Evolutionary conservation across 345 rosid species (phyloP), one percentile per base, ranked within the genome.

Genomic region (Populus ilicifolia): DNA sequence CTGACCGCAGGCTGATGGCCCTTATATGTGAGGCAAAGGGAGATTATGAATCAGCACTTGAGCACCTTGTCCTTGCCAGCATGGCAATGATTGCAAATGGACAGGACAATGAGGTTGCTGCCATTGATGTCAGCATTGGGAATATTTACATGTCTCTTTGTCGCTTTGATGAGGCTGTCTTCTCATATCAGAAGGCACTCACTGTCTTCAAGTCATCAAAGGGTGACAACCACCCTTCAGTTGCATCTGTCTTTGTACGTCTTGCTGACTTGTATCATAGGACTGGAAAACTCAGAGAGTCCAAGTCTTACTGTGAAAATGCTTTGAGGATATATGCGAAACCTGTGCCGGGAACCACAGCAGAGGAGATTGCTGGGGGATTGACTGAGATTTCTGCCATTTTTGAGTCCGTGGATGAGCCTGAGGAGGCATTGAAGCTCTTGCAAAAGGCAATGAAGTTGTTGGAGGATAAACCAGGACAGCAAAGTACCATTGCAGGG

Each of bases 1-100:
- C 97, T 82, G 99, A 96, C 84, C 88, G 98, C 18, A 83, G 99
- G 75, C 75, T 96, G 75, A 96, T 92, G 97, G 99, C 98, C 69
- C 94, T 96, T 11, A 69, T 96, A 59, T 92, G 86, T 0, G 99
- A 96, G 89, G 99, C 99, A 18, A 92, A 92, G 82, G 98, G 98
- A 80, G 98, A 96, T 75, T 94, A 89, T 38, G 99, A 94, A 79
- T 79, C 89, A 11, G 96, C 98, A 25, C 97, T 96, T 0, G 99
- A 96, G 86, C 97, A 94, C 62, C 98, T 96, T 77, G 99, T 96
- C 62, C 95, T 96, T 50, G 96, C 99, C 36, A 96, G 99, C 84
- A 96, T 94, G 99, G 97, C 98, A 14, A 96, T 94, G 99, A 91
- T 92, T 74, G 97, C 99, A 0, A 91, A 87, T 54, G 98, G 92